phyloP scores from a whole-genome alignment of 2,329 filamentous ascomycete genomes.

The Waltergamsia citrina region DNA sequence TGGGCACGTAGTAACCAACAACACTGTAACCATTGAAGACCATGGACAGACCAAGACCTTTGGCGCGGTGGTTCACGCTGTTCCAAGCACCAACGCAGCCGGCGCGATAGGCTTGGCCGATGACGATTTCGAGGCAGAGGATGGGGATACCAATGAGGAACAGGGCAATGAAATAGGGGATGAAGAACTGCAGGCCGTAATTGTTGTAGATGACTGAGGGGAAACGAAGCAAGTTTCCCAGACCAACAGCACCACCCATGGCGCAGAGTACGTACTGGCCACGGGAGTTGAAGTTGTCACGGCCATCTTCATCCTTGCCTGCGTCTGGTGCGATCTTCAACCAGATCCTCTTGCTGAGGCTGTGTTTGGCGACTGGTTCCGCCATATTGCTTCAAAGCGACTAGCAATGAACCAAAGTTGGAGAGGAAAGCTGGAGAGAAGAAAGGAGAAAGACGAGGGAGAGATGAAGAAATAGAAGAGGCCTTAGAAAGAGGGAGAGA shows the following conservation, averaged over 20 bases:
- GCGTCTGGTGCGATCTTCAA: slow-evolving; percentile 13
- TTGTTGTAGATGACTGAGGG: slow-evolving; percentile 47
- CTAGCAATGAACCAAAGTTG: too few species aligned
- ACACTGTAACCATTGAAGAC: slow-evolving; percentile 41
- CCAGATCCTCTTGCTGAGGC: slow-evolving; percentile 10
- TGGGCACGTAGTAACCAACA: slow-evolving; percentile 42
- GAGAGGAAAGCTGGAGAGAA: background rate
- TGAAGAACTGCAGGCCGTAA: slow-evolving; percentile 45
- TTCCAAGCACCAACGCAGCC: slow-evolving; percentile 39
- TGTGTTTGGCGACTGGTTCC: slow-evolving; percentile 8
- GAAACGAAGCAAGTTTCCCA: slow-evolving; percentile 44
- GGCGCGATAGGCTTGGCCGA: slow-evolving; percentile 52
- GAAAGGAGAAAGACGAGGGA: background rate
- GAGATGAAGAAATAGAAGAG: too few species aligned
- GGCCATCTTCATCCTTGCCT: slow-evolving; percentile 13
- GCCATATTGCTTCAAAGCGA: too few species aligned
- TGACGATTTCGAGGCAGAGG: slow-evolving; percentile 48
- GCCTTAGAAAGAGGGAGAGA: too few species aligned
- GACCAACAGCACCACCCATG: slow-evolving; percentile 40
- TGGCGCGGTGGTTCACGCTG: slow-evolving; percentile 36
- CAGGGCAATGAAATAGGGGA: slow-evolving; percentile 41
- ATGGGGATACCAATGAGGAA: slow-evolving; percentile 42
- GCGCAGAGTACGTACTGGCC: slow-evolving; percentile 15
- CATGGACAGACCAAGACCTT: slow-evolving; percentile 39
- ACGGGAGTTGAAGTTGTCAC: slow-evolving; percentile 15